These are phyloP conservation scores for Zizania palustris DNA, from an alignment of 202 grass and related monocot species.

Conservation along the genomic window DNA sequence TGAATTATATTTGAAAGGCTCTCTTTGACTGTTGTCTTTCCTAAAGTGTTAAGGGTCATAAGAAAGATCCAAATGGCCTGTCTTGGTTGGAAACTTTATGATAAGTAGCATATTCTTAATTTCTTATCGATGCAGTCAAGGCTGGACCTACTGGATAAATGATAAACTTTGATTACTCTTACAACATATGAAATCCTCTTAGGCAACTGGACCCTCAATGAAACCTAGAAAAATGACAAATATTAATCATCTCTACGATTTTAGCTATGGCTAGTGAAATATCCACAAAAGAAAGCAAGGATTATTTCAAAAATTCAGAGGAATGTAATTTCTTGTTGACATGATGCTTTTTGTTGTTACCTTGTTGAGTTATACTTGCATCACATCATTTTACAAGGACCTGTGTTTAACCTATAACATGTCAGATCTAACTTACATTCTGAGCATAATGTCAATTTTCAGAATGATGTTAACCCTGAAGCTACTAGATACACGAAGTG, in stretches of 20 bases:
- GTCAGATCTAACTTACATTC: too few species aligned
- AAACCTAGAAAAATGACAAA: not conserved
- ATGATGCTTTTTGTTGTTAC: conserved; percentile 1
- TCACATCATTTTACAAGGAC: too few species aligned
- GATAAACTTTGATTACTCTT: not conserved
- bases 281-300: not conserved
- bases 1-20: not conserved
- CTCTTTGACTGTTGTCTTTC: not conserved
- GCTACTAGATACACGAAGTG: conserved; percentile 75
- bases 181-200: conserved; percentile 9
- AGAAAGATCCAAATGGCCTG: not conserved
- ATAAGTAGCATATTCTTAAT: not conserved
- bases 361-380: not conserved
- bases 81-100: not conserved
- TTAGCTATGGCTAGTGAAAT: not conserved
- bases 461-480: too few species aligned
- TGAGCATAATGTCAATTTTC: too few species aligned
- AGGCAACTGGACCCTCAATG: not conserved
- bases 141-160: not conserved
- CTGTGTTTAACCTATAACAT: too few species aligned
- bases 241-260: not conserved
- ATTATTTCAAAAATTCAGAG: not conserved
- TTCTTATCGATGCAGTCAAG: not conserved
- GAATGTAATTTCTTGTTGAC: not conserved
- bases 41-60: not conserved